Evolutionary conservation across 176 grass and related monocot genomes (phyloP).

Genomic region (Ensete ventricosum): DNA sequence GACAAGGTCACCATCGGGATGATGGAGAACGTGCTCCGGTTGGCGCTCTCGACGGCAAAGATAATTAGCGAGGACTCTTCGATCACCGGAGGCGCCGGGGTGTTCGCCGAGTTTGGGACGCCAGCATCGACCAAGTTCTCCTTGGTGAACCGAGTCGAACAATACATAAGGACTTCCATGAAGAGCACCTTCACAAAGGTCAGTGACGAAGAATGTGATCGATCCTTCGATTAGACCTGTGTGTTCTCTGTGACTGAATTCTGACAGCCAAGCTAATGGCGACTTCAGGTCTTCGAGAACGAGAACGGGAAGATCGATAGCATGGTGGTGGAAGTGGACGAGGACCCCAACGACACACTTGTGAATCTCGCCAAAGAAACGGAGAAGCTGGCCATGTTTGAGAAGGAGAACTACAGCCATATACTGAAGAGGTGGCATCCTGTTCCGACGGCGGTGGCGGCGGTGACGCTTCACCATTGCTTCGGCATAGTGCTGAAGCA

Average conservation of each 20-base stretch:
- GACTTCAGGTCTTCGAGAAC: constrained; percentile 49
- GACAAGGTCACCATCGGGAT: constrained; percentile 30
- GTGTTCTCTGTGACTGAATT: background rate
- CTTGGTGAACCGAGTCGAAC: constrained; percentile 40
- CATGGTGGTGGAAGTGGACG: constrained; percentile 37
- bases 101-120: constrained; percentile 16
- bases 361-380: constrained; percentile 46
- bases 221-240: background rate
- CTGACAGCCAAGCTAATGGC: background rate
- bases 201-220: background rate
- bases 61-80: constrained; percentile 45
- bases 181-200: constrained; percentile 74
- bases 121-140: constrained; percentile 7
- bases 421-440: constrained; percentile 60
- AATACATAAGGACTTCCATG: constrained; percentile 66
- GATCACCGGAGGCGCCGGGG: background rate
- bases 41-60: constrained; percentile 45
- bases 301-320: constrained; percentile 30
- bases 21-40: constrained; percentile 57
- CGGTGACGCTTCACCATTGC: constrained; percentile 66
- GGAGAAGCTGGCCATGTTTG: constrained; percentile 49
- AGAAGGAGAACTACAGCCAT: constrained; percentile 60
- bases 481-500: constrained; percentile 67
- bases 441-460: constrained; percentile 45
- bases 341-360: constrained; percentile 46